Evolutionary conservation across 306 rosid genomes (phyloP).

Genomic region (Coriaria nepalensis): DNA sequence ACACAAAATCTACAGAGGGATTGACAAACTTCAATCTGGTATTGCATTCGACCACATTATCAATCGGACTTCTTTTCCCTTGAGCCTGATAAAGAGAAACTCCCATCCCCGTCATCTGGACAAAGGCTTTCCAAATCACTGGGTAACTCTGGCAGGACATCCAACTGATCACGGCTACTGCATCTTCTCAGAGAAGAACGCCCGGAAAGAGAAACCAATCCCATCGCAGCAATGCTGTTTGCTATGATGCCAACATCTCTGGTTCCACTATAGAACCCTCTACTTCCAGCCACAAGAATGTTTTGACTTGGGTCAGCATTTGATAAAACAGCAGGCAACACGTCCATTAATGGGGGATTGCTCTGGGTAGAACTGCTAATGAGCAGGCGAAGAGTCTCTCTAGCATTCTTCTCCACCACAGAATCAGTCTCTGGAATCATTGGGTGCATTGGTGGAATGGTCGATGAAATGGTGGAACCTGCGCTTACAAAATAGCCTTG

Average conservation of each 20-base stretch:
- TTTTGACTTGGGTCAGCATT: slow-evolving; percentile 38
- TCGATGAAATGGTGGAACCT: slow-evolving; percentile 65
- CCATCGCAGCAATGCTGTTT: slow-evolving; percentile 73
- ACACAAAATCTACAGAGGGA: neutral
- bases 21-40: too few species aligned
- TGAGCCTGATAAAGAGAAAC: slow-evolving; percentile 19
- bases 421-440: slow-evolving; percentile 61
- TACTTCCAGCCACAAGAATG: slow-evolving; percentile 60
- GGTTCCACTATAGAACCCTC: slow-evolving; percentile 61
- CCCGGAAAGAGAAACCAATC: slow-evolving; percentile 65
- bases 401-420: slow-evolving; percentile 69
- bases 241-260: slow-evolving; percentile 61
- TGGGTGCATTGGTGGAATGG: slow-evolving; percentile 69
- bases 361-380: slow-evolving; percentile 63
- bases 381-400: slow-evolving; percentile 82
- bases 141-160: slow-evolving; percentile 18
- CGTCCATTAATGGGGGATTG: slow-evolving; percentile 43
- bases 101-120: slow-evolving; percentile 21
- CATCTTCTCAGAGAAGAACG: slow-evolving; percentile 20
- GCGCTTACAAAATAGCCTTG: slow-evolving; percentile 90
- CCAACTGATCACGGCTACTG: slow-evolving; percentile 16
- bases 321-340: slow-evolving; percentile 54
- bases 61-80: slow-evolving; percentile 17
- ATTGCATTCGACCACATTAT: neutral
- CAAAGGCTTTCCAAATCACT: slow-evolving; percentile 29